Evolutionary conservation across 768 basidiomycete species (phyloP).

Genomic region (Rhizopogon salebrosus): DNA sequence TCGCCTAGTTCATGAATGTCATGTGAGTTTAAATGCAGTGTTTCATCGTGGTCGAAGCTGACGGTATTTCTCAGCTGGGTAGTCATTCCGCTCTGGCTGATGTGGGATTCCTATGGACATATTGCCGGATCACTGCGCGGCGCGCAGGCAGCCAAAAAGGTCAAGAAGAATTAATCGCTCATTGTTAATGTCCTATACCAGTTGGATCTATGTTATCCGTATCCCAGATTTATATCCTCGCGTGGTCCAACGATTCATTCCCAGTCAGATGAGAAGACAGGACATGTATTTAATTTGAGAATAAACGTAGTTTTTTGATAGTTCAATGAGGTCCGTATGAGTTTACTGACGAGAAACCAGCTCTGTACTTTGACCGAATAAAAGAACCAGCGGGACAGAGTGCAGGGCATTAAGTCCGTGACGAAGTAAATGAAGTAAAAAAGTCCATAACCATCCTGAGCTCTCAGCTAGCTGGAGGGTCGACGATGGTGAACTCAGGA

Average conservation of each 20-base stretch:
- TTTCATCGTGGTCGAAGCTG: not conserved
- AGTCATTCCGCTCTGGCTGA: constrained; percentile 64
- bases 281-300: not conserved
- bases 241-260: not conserved
- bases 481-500: constrained; percentile 50
- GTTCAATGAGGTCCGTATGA: constrained; percentile 11
- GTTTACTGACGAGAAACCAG: constrained; percentile 5
- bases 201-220: not conserved
- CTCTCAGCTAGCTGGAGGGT: not conserved
- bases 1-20: constrained; percentile 67
- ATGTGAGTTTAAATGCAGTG: constrained; percentile 43
- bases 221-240: not conserved
- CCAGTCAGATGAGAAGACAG: not conserved
- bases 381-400: not conserved
- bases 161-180: constrained; percentile 29
- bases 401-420: not conserved
- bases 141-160: constrained; percentile 25
- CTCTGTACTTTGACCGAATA: constrained; percentile 5
- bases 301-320: not conserved
- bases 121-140: constrained; percentile 58
- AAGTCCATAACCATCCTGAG: not conserved
- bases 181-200: not conserved
- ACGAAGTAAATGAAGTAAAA: not conserved
- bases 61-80: constrained; percentile 59
- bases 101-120: constrained; percentile 72